Evolutionary conservation across 805 yeast species (phyloP).

Genomic region (Saccharomycopsis guyanensis): DNA sequence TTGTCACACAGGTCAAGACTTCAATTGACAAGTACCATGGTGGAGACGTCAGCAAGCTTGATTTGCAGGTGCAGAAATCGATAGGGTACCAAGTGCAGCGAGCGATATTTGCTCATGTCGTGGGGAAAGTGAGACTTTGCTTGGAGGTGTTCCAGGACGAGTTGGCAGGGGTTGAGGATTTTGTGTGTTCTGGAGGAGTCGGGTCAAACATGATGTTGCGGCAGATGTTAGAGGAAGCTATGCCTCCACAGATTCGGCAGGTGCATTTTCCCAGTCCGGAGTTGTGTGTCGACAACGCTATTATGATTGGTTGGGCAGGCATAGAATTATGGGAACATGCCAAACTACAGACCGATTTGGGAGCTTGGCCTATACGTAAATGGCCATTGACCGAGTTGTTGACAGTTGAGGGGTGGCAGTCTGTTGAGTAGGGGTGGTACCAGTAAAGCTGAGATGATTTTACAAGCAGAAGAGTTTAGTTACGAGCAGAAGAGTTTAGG

Average conservation of each 20-base stretch:
- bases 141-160: constrained; percentile 33
- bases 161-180: constrained; percentile 37
- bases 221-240: constrained; percentile 34
- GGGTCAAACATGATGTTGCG: constrained; percentile 65
- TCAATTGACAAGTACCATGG: constrained; percentile 26
- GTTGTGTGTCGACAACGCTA: constrained; percentile 89
- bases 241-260: constrained; percentile 28
- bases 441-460: too few relatives aligned
- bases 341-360: constrained; percentile 38
- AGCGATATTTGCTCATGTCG: constrained; percentile 63
- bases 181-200: constrained; percentile 93
- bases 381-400: constrained; percentile 67
- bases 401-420: constrained; percentile 5
- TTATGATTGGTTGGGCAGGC: constrained; percentile 98
- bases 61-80: constrained; percentile 30
- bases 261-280: constrained; percentile 62
- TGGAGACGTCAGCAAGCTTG: constrained; percentile 21
- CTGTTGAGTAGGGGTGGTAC: too few relatives aligned
- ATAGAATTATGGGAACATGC: constrained; percentile 69
- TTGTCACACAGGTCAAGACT: constrained; percentile 47
- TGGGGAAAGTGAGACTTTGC: constrained; percentile 52
- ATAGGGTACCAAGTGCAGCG: constrained; percentile 56
- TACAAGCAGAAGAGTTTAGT: too few relatives aligned
- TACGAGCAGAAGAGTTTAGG: too few relatives aligned
- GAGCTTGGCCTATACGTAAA: constrained; percentile 58